These are phyloP conservation scores for Ogataea polymorpha DNA, from an alignment of 805 yeast species.

Conservation along the genomic window DNA sequence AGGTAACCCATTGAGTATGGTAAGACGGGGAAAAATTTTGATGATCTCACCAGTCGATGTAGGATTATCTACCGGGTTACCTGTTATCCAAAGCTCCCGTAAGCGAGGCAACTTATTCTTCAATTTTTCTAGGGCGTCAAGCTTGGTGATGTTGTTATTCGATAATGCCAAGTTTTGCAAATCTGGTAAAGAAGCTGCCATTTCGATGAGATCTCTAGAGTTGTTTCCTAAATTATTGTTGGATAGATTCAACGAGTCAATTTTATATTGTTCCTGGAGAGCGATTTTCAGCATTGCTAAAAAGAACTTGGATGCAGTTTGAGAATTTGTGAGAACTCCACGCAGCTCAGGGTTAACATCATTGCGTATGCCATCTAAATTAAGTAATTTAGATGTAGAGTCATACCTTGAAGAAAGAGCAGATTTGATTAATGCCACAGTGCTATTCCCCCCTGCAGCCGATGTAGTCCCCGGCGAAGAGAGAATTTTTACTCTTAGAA, in stretches of 20 bases:
- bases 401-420: constrained; percentile 70
- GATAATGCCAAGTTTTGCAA: constrained; percentile 78
- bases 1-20: constrained; percentile 71
- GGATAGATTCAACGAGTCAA: constrained; percentile 70
- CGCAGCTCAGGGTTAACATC: constrained; percentile 57
- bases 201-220: constrained; percentile 48
- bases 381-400: constrained; percentile 59
- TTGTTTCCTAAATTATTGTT: constrained; percentile 65
- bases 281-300: constrained; percentile 88
- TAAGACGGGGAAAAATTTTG: constrained; percentile 73
- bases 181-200: constrained; percentile 72
- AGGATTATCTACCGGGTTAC: constrained; percentile 64
- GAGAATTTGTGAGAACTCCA: constrained; percentile 52
- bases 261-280: constrained; percentile 43
- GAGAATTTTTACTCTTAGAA: constrained; percentile 49
- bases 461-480: constrained; percentile 17
- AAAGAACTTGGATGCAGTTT: constrained; percentile 71
- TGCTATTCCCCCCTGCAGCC: constrained; percentile 31
- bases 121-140: constrained; percentile 69
- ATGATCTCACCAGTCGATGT: constrained; percentile 59
- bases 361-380: constrained; percentile 59
- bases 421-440: constrained; percentile 59
- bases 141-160: constrained; percentile 61
- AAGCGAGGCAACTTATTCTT: constrained; percentile 68
- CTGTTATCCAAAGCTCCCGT: constrained; percentile 72